Evolutionary conservation across 2,329 filamentous ascomycete genomes (phyloP).

Genomic region (Alternaria tenuissima): DNA sequence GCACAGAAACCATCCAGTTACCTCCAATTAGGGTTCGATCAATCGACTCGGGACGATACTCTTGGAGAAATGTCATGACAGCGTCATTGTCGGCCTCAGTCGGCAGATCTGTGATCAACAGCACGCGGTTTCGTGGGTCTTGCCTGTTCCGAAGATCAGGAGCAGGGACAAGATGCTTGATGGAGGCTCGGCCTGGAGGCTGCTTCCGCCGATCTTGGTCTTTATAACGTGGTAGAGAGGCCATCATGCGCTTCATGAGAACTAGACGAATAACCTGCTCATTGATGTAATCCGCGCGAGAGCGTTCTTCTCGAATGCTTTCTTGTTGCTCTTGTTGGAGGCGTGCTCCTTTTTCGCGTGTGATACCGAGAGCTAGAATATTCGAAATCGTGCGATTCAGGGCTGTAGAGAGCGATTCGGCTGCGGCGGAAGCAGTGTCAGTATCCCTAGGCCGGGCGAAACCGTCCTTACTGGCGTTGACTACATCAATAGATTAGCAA

Average conservation of each 20-base stretch:
- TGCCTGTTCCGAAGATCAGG: background rate
- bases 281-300: background rate
- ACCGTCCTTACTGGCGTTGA: background rate
- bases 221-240: background rate
- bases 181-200: background rate
- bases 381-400: background rate
- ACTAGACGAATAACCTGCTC: background rate
- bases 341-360: background rate
- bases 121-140: background rate
- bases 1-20: background rate
- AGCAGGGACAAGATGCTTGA: background rate
- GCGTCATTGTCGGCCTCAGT: background rate
- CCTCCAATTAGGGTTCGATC: background rate
- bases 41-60: background rate
- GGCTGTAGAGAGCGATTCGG: no score
- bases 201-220: background rate
- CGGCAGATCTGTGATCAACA: background rate
- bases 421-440: background rate
- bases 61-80: background rate
- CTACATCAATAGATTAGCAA: background rate
- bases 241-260: background rate
- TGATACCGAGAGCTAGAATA: background rate
- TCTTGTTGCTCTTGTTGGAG: no score
- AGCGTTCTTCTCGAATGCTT: background rate
- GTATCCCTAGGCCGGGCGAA: background rate